Base-by-base conservation (phyloP, 257 asterid species). In the Penstemon barbatus region DNA sequence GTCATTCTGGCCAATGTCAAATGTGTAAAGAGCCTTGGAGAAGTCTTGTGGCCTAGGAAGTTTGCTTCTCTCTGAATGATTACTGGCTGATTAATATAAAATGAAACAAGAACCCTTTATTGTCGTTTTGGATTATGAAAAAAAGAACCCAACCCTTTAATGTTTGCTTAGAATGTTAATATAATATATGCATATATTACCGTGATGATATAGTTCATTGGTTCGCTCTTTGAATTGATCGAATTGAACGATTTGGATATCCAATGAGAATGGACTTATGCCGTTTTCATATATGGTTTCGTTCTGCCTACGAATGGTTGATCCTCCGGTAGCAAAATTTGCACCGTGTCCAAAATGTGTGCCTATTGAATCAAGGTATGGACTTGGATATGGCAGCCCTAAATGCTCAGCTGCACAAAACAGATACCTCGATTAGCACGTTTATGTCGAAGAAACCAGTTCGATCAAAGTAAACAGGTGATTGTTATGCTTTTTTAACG, bases 1-100 rank as follows among this genome's bases (percentile, higher is more conserved):
- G 67, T 84, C 93, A 46, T 76, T 75, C 36, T 86, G 90, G 38
- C 90, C 93, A 4, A 86, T 77, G 57, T 84, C 90, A 5, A 86
- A 45, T 1, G 83, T 73, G 80, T 82, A 84, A 58, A 86, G 80
- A 13, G 89, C 81, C 40, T 63, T 66, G 6, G 85, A 78, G 67
- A 84, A 78, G 0, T 84, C 81, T 7, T 25, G 12, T 0, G 79
- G 82, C 67, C 66, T 70, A 6, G 89, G 85, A 5, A 84, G 78
- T 63, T 61, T 75, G 11, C 6, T 37, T 66, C 18, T 71, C 7
- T 70, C 76, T 15, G 46, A 13, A 7, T 67, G 61, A 50, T 71
- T 60, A 37, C 54, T 65, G 13, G 53, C 88, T 83, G 80, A 57
- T 68, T 71, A 58, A 0, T 15, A 33, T 45, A n/a, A 8, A 9